Evolutionary conservation across 768 basidiomycete genomes (phyloP), one percentile per base, ranked within the genome.

Genomic region (Mycena kentingensis): DNA sequence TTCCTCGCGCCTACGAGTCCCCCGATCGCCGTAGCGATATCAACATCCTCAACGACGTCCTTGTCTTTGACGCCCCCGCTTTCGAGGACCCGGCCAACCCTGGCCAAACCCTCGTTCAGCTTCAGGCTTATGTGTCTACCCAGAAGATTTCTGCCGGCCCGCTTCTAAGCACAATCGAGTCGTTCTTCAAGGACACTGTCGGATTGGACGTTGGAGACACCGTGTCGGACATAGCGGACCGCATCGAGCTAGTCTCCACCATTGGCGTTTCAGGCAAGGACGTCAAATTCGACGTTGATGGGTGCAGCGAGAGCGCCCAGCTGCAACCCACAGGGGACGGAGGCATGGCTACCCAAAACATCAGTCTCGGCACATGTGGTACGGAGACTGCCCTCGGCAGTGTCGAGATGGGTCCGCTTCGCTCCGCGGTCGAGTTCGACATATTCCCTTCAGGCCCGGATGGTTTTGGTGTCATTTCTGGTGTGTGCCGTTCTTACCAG

Each of bases 401-500:
- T 21, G 57, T 68, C 49, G 18, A 51, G 18, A 21, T 61, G 37
- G 45, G 54, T 42, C 43, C 55, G 42, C 24, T 60, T 22, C 65
- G 68, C 52, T 50, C 49, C 45, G 60, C 42, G 1, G 46, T 68
- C 46, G 61, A 47, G 21, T 68, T 67, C 7, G 71, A 62, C 0
- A 54, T 77, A 5, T 77, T 74, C 57, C 57, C 63, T 16, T 73
- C 74, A 8, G 53, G 66, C 13, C 54, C 74, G 37, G 65, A 64
- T 34, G 74, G 75, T 0, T 75, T 74, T 53, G 75, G 74, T 5
- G 70, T 76, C 19, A 75, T 77, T 31, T 77, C 76, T 48, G 74
- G 73, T 73, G 18, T 32, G 10, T 32, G 16, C 6, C 36, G 32
- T 13, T 45, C 22, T 32, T n/a, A 6, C 16, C 21, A 34, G 27